phyloP scores from a whole-genome alignment of 305 asterid genomes.

The Vinca major region DNA sequence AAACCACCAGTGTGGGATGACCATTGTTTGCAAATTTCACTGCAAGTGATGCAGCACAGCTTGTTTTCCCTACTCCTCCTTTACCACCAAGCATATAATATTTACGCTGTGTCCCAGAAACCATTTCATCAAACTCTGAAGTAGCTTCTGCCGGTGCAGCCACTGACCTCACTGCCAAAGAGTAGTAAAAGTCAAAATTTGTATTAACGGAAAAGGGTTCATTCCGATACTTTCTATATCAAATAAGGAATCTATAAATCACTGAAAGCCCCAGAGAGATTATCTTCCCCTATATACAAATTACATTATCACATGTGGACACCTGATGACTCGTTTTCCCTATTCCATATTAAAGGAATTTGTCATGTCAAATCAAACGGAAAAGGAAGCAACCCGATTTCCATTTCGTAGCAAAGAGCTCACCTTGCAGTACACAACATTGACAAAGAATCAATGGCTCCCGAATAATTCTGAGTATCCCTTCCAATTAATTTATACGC shows the following conservation, averaged over 20 bases:
- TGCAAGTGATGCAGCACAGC: slow-evolving; percentile 97
- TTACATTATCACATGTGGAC: not conserved
- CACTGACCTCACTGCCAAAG: slow-evolving; percentile 61
- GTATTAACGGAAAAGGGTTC: not conserved
- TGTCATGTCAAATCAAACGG: not conserved
- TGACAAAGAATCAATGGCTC: not conserved
- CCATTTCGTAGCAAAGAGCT: not conserved
- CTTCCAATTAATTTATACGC: not conserved
- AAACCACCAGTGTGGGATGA: slow-evolving; percentile 94
- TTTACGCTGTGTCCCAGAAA: slow-evolving; percentile 78
- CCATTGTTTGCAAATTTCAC: slow-evolving; percentile 95
- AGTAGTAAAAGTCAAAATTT: slow-evolving; percentile 13
- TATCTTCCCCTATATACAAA: not conserved
- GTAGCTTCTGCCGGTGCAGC: slow-evolving; percentile 63
- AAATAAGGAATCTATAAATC: slow-evolving; percentile 1
- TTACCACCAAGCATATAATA: slow-evolving; percentile 99
- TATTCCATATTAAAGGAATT: not conserved
- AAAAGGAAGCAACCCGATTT: not conserved
- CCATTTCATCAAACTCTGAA: slow-evolving; percentile 80
- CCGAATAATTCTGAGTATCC: not conserved
- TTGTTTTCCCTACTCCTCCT: slow-evolving; percentile 98
- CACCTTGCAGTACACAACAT: not conserved
- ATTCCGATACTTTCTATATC: not conserved
- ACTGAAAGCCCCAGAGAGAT: slow-evolving; percentile 1
- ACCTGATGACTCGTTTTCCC: not conserved